Conservation (phyloP, 331 rosid genomes). For the Acacia pycnantha region DNA sequence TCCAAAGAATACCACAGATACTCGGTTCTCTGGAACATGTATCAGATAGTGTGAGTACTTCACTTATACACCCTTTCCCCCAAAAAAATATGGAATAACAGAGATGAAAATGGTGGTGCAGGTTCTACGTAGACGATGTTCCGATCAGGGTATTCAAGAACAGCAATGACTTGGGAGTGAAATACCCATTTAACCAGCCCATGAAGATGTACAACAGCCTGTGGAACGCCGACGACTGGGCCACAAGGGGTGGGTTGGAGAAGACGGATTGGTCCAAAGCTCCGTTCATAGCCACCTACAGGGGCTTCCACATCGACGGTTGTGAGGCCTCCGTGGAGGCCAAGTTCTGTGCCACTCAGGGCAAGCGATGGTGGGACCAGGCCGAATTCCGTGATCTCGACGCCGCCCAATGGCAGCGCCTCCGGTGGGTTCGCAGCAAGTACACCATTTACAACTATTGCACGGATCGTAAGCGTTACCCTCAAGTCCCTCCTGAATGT, state of each 20-base stretch:
- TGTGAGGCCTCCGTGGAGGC: conserved; percentile 84
- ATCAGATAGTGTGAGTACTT: conserved; percentile 59
- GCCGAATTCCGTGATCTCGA: conserved; percentile 73
- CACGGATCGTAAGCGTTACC: conserved; percentile 61
- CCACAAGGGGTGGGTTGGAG: conserved; percentile 86
- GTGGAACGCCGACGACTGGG: conserved; percentile 98
- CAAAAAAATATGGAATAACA: not conserved
- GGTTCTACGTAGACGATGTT: conserved; percentile 75
- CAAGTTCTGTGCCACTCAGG: conserved; percentile 68
- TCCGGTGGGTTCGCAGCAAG: conserved; percentile 66
- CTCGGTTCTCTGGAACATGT: conserved; percentile 75
- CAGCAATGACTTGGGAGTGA: conserved; percentile 68
- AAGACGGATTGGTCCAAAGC: conserved; percentile 94
- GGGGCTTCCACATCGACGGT: conserved; percentile 79
- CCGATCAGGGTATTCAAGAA: conserved; percentile 90
- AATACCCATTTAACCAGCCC: conserved; percentile 86
- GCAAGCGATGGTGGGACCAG: conserved; percentile 88
- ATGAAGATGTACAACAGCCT: conserved; percentile 91
- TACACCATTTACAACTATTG: conserved; percentile 90
- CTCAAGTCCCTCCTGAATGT: conserved; percentile 58
- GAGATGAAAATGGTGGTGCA: conserved; percentile 29
- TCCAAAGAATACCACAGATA: conserved; percentile 66
- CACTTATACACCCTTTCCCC: not conserved
- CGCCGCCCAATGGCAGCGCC: conserved; percentile 52
- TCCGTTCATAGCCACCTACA: conserved; percentile 77